These are phyloP conservation scores for Rhizopogon vulgaris DNA, from an alignment of 768 basidiomycete genomes.

Conservation along the genomic window DNA sequence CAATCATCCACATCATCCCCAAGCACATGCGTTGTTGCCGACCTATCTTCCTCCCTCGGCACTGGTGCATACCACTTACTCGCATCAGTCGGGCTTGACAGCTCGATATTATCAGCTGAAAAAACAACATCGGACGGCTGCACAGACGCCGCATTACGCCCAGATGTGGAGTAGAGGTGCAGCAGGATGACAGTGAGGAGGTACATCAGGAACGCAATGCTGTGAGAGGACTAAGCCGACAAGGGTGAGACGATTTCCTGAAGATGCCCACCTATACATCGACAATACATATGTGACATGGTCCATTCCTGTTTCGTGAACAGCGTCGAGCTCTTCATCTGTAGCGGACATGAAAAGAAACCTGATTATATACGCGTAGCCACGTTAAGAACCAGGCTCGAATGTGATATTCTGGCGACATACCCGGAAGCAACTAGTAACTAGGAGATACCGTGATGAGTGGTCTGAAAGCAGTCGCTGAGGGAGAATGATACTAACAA, in stretches of 20 bases:
- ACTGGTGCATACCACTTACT: slow-evolving; percentile 66
- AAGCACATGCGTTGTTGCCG: slow-evolving; percentile 34
- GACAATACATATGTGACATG: slow-evolving; percentile 87
- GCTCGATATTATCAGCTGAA: slow-evolving; percentile 35
- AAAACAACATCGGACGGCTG: slow-evolving; percentile 12
- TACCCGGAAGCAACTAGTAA: slow-evolving; percentile 71
- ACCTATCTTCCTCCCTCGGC: slow-evolving; percentile 31
- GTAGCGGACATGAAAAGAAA: slow-evolving; percentile 90
- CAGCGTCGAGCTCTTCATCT: slow-evolving; percentile 78
- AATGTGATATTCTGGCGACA: slow-evolving; percentile 7
- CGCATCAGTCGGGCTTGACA: slow-evolving; percentile 25
- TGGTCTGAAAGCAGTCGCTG: not conserved
- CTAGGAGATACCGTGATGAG: slow-evolving; percentile 28
- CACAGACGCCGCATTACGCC: slow-evolving; percentile 42
- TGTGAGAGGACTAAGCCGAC: slow-evolving; percentile 17
- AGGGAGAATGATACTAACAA: slow-evolving; percentile 46
- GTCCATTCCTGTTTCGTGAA: slow-evolving; percentile 73
- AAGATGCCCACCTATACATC: slow-evolving; percentile 60
- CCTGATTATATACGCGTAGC: slow-evolving; percentile 28
- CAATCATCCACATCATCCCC: slow-evolving; percentile 45
- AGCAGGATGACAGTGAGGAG: slow-evolving; percentile 65
- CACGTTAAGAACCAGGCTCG: not conserved
- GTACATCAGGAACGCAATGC: slow-evolving; percentile 75
- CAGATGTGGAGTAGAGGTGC: slow-evolving; percentile 59
- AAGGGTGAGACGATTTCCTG: not conserved